phyloP scores from a whole-genome alignment of 768 basidiomycete genomes.

The Psilocybe tampanensis region DNA sequence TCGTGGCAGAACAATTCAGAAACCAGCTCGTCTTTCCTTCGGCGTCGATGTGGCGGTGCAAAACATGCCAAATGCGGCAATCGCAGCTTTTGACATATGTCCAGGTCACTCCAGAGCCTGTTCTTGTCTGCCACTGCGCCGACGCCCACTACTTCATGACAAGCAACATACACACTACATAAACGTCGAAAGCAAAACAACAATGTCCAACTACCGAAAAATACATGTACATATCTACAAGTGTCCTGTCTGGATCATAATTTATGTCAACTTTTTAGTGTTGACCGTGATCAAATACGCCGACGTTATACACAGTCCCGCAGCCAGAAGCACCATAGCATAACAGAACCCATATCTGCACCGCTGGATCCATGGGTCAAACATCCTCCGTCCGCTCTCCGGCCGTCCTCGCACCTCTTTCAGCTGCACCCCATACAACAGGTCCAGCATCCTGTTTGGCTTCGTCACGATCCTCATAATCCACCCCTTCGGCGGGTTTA shows the following conservation, averaged over 20 bases:
- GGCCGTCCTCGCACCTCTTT: constrained; percentile 44
- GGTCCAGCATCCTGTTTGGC: constrained; percentile 47
- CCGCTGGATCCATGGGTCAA: constrained; percentile 64
- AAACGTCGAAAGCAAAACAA: background rate
- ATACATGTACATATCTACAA: background rate
- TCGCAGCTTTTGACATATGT: too few species aligned
- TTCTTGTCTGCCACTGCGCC: too few species aligned
- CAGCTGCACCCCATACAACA: constrained; percentile 45
- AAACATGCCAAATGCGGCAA: background rate
- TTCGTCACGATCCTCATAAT: constrained; percentile 37
- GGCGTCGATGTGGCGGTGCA: background rate
- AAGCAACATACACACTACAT: too few species aligned
- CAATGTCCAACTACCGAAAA: background rate
- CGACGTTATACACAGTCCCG: constrained; percentile 40
- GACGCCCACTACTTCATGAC: too few species aligned
- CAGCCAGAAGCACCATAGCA: constrained; percentile 44
- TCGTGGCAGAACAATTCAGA: background rate
- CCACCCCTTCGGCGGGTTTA: constrained; percentile 6
- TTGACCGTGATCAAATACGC: constrained; percentile 46
- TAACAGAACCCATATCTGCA: constrained; percentile 58
- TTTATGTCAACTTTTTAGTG: constrained; percentile 33
- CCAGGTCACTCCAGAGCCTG: background rate
- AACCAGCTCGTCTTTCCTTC: background rate
- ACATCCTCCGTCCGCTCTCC: constrained; percentile 48
- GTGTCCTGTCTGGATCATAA: background rate